phyloP scores from a whole-genome alignment of 1,284 basidiomycete species.

The Neolentinus lepideus region DNA sequence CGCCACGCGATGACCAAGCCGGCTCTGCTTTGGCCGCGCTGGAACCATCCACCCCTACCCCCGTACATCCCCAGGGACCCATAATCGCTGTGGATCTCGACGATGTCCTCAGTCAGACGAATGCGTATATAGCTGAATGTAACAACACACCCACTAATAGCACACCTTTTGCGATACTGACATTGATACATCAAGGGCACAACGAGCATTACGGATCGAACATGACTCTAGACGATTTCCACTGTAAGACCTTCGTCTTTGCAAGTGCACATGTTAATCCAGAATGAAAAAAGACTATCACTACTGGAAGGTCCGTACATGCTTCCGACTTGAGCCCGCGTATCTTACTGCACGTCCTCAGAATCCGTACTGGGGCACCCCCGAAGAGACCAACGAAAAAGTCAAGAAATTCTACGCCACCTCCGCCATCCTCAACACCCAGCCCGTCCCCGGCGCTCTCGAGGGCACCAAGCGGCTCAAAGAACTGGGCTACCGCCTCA shows the following conservation, averaged over 20 bases:
- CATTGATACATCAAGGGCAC: conserved; percentile 46
- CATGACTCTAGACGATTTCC: conserved; percentile 48
- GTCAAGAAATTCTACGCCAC: conserved; percentile 54
- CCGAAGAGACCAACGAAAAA: conserved; percentile 51
- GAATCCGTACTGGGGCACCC: conserved; percentile 70
- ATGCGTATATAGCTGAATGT: conserved; percentile 60
- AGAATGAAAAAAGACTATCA: conserved; percentile 39
- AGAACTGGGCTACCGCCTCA: conserved; percentile 56
- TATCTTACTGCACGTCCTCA: conserved; percentile 15
- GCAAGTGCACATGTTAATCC: conserved; percentile 7
- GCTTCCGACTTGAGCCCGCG: conserved; percentile 1
- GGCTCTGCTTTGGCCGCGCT: background rate
- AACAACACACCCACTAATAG: conserved; percentile 17
- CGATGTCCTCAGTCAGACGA: conserved; percentile 71
- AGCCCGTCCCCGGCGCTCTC: conserved; percentile 57
- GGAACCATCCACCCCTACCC: background rate
- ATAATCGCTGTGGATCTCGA: conserved; percentile 72
- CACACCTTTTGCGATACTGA: background rate
- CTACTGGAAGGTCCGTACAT: conserved; percentile 53
- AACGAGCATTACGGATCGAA: conserved; percentile 55
- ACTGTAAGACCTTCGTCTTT: conserved; percentile 40
- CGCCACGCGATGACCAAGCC: background rate
- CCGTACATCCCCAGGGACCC: conserved; percentile 17
- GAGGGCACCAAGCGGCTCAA: conserved; percentile 52
- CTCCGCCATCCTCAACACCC: conserved; percentile 42